phyloP scores from a whole-genome alignment of 2,329 filamentous ascomycete species.

The Emmonsiellopsis sp. region DNA sequence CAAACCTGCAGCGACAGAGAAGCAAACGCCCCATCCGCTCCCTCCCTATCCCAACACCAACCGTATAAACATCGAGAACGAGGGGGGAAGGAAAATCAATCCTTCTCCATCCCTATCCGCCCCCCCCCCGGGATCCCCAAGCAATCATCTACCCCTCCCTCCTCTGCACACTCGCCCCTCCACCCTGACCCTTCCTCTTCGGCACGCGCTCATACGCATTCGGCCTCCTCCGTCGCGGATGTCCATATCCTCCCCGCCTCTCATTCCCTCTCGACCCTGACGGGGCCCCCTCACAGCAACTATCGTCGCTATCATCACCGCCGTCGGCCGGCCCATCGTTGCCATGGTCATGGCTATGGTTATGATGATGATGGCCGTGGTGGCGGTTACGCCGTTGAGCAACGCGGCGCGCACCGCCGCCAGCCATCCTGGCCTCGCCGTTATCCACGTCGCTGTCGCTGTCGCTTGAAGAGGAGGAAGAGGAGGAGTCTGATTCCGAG shows the following conservation, averaged over 20 bases:
- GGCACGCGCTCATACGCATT: slow-evolving; percentile 41
- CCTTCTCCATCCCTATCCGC: neutral
- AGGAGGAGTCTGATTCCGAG: slow-evolving; percentile 38
- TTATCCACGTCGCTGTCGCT: slow-evolving; percentile 26
- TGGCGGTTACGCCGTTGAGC: slow-evolving; percentile 9
- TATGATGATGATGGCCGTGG: slow-evolving; percentile 13
- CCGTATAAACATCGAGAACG: neutral
- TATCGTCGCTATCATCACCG: neutral
- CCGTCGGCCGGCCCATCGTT: slow-evolving; percentile 10
- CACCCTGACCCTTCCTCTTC: slow-evolving; percentile 1
- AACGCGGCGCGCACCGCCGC: slow-evolving; percentile 6
- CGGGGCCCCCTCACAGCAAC: neutral
- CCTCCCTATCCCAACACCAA: neutral
- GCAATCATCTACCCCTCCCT: neutral
- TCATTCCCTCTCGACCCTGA: slow-evolving; percentile 5
- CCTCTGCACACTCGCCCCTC: neutral
- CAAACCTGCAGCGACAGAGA: neutral
- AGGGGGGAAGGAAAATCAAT: neutral
- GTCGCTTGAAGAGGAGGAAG: slow-evolving; percentile 44
- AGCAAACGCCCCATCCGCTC: neutral
- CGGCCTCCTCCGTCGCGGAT: slow-evolving; percentile 20
- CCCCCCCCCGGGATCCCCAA: neutral
- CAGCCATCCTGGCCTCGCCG: slow-evolving; percentile 15
- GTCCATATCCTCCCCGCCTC: slow-evolving; percentile 10
- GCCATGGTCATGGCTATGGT: slow-evolving; percentile 13